phyloP scores from a whole-genome alignment of 768 basidiomycete species.

The Tylopilus subfusipes region DNA sequence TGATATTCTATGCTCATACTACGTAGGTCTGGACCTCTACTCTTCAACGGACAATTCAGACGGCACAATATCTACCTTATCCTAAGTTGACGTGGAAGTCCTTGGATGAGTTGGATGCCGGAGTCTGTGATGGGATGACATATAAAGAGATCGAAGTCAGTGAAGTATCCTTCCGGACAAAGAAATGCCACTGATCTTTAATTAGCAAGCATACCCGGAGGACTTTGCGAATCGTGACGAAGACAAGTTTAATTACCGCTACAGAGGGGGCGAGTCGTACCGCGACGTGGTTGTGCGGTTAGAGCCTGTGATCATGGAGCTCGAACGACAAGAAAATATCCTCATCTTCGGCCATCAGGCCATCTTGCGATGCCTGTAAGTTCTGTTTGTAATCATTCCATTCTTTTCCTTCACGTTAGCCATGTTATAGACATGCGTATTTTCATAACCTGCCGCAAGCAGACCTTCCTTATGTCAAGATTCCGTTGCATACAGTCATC shows the following conservation, averaged over 20 bases:
- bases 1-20: not conserved
- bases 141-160: conserved; percentile 96
- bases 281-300: conserved; percentile 93
- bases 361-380: conserved; percentile 75
- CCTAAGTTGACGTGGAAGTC: conserved; percentile 98
- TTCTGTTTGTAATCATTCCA: not conserved
- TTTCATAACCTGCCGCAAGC: conserved; percentile 90
- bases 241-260: conserved; percentile 99
- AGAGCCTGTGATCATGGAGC: conserved; percentile 98
- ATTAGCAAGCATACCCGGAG: conserved; percentile 89
- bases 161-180: not conserved
- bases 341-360: conserved; percentile 96
- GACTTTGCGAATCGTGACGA: conserved; percentile 98
- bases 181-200: not conserved
- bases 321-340: conserved; percentile 97
- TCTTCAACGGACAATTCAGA: conserved; percentile 87
- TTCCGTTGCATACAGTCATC: conserved; percentile 95
- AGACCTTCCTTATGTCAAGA: conserved; percentile 97
- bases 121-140: conserved; percentile 99
- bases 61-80: conserved; percentile 76
- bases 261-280: conserved; percentile 96
- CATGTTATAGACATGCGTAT: conserved; percentile 78
- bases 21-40: conserved; percentile 99
- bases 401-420: not conserved
- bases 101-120: conserved; percentile 96